These are phyloP conservation scores for Coleophoma eucalyptorum DNA, from an alignment of 2,329 filamentous ascomycete genomes.

Conservation along the genomic window DNA sequence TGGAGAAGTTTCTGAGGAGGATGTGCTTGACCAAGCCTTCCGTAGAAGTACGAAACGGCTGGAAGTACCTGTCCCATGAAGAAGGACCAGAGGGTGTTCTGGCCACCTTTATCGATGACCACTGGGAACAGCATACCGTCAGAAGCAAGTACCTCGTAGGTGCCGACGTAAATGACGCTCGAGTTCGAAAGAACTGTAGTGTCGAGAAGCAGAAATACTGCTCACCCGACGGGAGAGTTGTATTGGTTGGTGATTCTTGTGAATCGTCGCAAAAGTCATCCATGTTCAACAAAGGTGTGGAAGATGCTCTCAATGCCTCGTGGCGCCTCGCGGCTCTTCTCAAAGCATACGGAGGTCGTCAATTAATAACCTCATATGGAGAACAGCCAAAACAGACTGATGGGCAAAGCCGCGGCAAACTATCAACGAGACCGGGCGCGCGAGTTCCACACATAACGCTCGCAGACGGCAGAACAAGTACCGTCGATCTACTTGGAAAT, in stretches of 20 bases:
- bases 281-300: constrained; percentile 30
- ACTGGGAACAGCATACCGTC: constrained; percentile 16
- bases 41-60: constrained; percentile 24
- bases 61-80: constrained; percentile 13
- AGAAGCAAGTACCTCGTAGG: constrained; percentile 37
- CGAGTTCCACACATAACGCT: constrained; percentile 10
- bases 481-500: constrained; percentile 4
- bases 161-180: constrained; percentile 45
- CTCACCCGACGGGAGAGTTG: constrained; percentile 10
- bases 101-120: constrained; percentile 12
- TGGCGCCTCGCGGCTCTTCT: constrained; percentile 27
- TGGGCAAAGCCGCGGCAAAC: not conserved
- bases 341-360: constrained; percentile 10
- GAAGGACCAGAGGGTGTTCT: constrained; percentile 1
- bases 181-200: constrained; percentile 9
- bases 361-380: constrained; percentile 21
- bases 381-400: constrained; percentile 12
- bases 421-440: constrained; percentile 4
- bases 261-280: constrained; percentile 28
- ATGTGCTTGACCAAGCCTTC: constrained; percentile 16
- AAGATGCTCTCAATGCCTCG: constrained; percentile 25
- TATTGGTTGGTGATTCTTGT: constrained; percentile 28
- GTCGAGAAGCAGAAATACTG: constrained; percentile 20
- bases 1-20: constrained; percentile 30
- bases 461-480: constrained; percentile 5